Conservation (phyloP, 139 green algal genomes). For the Micractinium sp. region DNA sequence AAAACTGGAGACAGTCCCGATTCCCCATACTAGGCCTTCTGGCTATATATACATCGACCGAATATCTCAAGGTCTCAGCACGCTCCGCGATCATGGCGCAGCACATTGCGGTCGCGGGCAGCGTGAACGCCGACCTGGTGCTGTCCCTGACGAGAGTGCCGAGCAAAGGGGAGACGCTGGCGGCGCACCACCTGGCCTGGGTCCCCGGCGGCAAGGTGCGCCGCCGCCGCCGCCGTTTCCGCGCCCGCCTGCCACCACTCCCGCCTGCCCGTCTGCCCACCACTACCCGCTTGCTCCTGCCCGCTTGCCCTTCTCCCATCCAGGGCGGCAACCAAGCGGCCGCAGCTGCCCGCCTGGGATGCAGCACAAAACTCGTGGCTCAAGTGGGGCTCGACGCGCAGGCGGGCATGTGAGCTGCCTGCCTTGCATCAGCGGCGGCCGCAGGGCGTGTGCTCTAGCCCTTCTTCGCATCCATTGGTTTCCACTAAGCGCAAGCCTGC, state of each 20-base stretch:
- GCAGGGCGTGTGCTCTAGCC: too few relatives aligned
- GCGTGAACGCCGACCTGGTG: constrained; percentile 21
- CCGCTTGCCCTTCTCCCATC: neutral
- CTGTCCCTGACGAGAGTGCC: neutral
- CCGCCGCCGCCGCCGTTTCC: neutral
- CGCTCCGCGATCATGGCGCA: neutral
- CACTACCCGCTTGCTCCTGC: neutral
- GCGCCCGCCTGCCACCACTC: neutral
- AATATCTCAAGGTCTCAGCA: too few relatives aligned
- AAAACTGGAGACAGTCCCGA: too few relatives aligned
- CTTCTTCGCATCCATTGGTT: neutral
- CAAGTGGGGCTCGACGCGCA: constrained; percentile 15
- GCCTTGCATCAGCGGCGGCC: neutral
- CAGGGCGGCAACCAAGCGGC: constrained; percentile 33
- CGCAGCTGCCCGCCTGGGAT: neutral
- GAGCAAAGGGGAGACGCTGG: constrained; percentile 12
- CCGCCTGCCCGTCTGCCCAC: neutral
- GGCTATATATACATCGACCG: too few relatives aligned
- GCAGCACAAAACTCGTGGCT: neutral
- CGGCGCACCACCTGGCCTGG: neutral
- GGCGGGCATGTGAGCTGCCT: constrained; percentile 10
- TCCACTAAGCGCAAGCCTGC: neutral
- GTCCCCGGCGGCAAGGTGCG: constrained; percentile 18
- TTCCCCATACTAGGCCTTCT: too few relatives aligned
- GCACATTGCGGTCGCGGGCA: constrained; percentile 18